Evolutionary conservation across 2,329 filamentous ascomycete genomes (phyloP), one percentile per base, ranked within the genome.

Genomic region (Fusarium redolens): DNA sequence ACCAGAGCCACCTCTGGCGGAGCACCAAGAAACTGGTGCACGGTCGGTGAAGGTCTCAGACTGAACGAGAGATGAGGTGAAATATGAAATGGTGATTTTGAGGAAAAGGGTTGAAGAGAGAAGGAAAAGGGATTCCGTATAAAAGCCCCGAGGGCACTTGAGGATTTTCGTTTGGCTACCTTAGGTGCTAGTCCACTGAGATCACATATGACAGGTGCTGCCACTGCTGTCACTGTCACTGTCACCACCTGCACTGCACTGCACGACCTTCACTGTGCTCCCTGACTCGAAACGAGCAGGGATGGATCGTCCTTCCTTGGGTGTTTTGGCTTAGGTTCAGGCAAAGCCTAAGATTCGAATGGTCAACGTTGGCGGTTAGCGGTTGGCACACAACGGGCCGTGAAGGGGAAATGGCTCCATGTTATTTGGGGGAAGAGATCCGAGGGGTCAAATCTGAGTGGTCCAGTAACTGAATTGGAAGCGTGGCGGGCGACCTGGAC

Each of bases 211-310:
- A 62, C 54, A 67, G 63, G 58, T 71, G 61, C 65, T 68, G 35
- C 63, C 62, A 44, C 30, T 48, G 37, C 35, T 52, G 59, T 20
- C 28, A 33, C 47, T 63, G 48, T 35, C 59, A 37, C 50, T 52
- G 7, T 25, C 54, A 38, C 63, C 33, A 40, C 50, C 18, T 25
- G 22, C 55, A 40, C 62, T 55, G 28, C 56, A 54, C 52, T 51
- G n/a, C 38, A 7, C 38, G 20, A 31, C 41, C 63, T 54, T 51
- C 33, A 38, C 38, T 61, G 44, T 44, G 67, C 37, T 55, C 20
- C 50, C 58, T 35, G 65, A 64, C 51, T 71, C 61, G 69, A 71
- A 74, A 76, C 73, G 31, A 43, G 51, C 60, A 74, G 59, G 58
- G 65, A 64, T 61, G 43, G 44, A 56, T 60, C 55, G 50, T 55